Conservation (phyloP, 164 flowering plant genomes). For the Nelumbo lutea region DNA sequence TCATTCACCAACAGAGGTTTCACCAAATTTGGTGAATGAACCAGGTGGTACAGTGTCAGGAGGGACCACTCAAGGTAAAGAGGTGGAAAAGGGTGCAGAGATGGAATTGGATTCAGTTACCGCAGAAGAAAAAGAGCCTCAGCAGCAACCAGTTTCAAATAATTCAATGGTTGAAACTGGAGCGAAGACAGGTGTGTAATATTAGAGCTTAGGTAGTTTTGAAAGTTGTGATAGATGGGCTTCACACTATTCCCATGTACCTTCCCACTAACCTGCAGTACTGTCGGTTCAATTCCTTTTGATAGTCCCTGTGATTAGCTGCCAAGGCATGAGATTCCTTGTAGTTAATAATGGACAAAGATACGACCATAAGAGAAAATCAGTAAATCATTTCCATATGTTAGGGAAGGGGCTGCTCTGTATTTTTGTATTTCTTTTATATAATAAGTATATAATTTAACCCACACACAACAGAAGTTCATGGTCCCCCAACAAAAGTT, state of each 20-base stretch:
- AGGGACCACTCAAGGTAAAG: slow-evolving; percentile 22
- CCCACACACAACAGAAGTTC: background rate
- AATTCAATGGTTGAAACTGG: slow-evolving; percentile 27
- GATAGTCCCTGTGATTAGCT: background rate
- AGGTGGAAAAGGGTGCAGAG: slow-evolving; percentile 34
- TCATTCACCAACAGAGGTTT: slow-evolving; percentile 16
- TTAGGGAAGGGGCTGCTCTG: background rate
- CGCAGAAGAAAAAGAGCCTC: slow-evolving; percentile 29
- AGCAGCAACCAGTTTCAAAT: slow-evolving; percentile 17
- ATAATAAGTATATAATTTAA: too few species aligned
- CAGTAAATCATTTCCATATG: background rate
- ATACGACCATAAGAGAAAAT: background rate
- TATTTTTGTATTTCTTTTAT: too few species aligned
- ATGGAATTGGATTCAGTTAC: slow-evolving; percentile 25
- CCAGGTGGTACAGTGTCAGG: slow-evolving; percentile 22
- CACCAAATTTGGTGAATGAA: slow-evolving; percentile 28
- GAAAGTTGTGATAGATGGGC: background rate
- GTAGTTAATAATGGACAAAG: background rate
- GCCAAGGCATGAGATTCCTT: background rate
- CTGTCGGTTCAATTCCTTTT: background rate
- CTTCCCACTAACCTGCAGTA: background rate
- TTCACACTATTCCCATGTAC: too few species aligned
- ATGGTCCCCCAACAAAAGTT: background rate
- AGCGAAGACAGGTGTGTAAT: slow-evolving; percentile 32
- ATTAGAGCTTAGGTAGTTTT: background rate